phyloP scores from a whole-genome alignment of 192 early-diverging fungal species.

The Hyaloraphidium curvatum region DNA sequence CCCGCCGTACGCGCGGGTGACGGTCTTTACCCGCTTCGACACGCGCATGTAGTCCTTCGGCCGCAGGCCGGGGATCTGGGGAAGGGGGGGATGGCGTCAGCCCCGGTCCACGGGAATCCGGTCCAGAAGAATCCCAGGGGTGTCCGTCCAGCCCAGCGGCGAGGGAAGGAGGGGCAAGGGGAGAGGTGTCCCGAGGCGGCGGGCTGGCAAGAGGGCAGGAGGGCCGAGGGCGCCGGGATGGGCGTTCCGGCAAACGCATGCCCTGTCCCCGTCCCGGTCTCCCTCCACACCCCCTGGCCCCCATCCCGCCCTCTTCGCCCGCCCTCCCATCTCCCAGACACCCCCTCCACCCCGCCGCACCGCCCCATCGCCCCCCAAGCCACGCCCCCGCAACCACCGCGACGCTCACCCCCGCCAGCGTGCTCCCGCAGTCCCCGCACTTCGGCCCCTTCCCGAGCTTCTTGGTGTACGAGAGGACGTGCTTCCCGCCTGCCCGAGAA shows the following conservation, averaged over 20 bases:
- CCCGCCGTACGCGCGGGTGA: constrained; percentile 93
- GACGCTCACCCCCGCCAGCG: constrained; percentile 63
- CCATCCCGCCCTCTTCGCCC: background rate
- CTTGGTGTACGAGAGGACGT: constrained; percentile 75
- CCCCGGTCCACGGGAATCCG: too few relatives aligned
- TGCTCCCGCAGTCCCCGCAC: constrained; percentile 91
- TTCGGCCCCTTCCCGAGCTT: constrained; percentile 81
- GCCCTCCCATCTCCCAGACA: background rate
- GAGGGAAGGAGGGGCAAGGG: background rate
- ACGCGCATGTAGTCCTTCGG: constrained; percentile 76
- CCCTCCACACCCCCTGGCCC: background rate
- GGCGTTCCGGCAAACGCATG: background rate
- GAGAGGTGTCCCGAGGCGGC: background rate
- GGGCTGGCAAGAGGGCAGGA: background rate
- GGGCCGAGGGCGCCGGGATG: background rate
- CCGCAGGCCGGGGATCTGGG: constrained; percentile 71
- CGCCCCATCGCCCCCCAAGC: background rate
- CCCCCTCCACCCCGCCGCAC: background rate
- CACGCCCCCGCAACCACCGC: background rate
- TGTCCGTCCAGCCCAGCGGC: too few relatives aligned
- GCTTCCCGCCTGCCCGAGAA: constrained; percentile 47
- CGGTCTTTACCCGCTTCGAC: constrained; percentile 81
- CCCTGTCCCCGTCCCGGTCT: too few relatives aligned
- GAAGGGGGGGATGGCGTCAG: background rate
- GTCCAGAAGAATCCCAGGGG: too few relatives aligned